Evolutionary conservation across 805 yeast genomes (phyloP).

Genomic region (Saccharomycopsis schoenii): DNA sequence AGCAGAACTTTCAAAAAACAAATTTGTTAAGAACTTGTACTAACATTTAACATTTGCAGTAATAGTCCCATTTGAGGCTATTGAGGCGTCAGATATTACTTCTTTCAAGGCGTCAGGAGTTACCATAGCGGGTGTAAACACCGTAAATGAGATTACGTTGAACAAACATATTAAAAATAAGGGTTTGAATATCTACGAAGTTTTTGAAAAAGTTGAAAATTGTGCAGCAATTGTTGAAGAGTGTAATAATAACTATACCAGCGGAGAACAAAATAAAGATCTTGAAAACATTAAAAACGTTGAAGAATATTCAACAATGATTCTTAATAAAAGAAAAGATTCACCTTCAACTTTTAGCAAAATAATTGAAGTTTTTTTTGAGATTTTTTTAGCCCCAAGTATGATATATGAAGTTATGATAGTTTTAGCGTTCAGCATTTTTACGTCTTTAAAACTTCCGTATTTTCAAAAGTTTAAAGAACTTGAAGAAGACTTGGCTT

Average conservation of each 20-base stretch:
- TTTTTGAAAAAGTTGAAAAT: not conserved
- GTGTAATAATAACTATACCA: too few relatives aligned
- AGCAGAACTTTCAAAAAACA: not conserved
- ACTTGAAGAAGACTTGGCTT: not conserved
- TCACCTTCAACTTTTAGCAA: not conserved
- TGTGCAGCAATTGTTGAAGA: not conserved
- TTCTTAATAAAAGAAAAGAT: not conserved
- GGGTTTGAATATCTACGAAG: not conserved
- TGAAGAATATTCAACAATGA: not conserved
- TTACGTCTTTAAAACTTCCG: not conserved
- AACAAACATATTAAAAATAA: not conserved
- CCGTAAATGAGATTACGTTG: not conserved
- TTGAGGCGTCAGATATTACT: not conserved
- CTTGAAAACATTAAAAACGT: too few relatives aligned
- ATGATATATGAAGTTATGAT: not conserved
- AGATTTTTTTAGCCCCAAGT: not conserved
- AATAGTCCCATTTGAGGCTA: not conserved
- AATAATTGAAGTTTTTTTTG: not conserved
- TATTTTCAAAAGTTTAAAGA: not conserved
- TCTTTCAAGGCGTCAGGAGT: not conserved
- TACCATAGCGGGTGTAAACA: not conserved
- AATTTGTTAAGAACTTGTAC: not conserved
- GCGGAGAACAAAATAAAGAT: too few relatives aligned
- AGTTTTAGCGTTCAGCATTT: not conserved
- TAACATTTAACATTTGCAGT: not conserved